A percentile compares a stretch with the other conserved stretches of the same genome.
Conservation (phyloP, 2,329 filamentous ascomycete genomes). For the Sclerotinia borealis region DNA sequence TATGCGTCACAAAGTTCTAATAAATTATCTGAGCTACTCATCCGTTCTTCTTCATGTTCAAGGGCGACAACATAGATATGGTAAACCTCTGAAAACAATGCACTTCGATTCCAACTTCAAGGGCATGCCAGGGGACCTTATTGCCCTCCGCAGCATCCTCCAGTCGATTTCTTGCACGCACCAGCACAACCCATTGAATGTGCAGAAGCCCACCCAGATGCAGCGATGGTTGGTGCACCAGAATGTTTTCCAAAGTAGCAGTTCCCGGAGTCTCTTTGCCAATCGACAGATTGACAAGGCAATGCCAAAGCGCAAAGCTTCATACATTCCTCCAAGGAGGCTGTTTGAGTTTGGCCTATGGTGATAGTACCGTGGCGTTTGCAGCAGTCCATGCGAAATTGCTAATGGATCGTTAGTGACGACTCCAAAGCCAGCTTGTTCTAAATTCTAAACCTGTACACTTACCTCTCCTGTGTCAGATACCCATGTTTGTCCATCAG, state of each 20-base stretch:
- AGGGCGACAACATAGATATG: neutral
- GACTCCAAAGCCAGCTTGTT: neutral
- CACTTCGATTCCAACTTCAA: neutral
- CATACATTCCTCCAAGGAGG: constrained; percentile 4
- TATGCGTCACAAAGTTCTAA: neutral
- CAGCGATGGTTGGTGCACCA: neutral
- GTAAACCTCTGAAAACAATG: neutral
- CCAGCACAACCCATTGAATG: constrained; percentile 4
- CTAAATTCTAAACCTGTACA: neutral
- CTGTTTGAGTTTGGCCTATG: neutral
- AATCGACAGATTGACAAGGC: neutral
- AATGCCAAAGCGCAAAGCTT: neutral
- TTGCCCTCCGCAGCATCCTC: neutral
- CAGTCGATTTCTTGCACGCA: constrained; percentile 6
- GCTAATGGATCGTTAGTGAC: neutral
- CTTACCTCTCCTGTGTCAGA: constrained; percentile 1
- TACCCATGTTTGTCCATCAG: constrained; percentile 7
- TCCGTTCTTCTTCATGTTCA: neutral
- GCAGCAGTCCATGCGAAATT: neutral
- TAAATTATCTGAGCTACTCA: neutral
- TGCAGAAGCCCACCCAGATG: constrained; percentile 8
- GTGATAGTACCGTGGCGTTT: neutral
- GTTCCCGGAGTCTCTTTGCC: neutral
- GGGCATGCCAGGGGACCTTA: neutral
- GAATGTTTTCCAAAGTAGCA: constrained; percentile 2